Percentiles rank a stretch among this genome's conserved stretches.
phyloP scores from a whole-genome alignment of 2,329 filamentous ascomycete species.

The Exophiala spinifera region DNA sequence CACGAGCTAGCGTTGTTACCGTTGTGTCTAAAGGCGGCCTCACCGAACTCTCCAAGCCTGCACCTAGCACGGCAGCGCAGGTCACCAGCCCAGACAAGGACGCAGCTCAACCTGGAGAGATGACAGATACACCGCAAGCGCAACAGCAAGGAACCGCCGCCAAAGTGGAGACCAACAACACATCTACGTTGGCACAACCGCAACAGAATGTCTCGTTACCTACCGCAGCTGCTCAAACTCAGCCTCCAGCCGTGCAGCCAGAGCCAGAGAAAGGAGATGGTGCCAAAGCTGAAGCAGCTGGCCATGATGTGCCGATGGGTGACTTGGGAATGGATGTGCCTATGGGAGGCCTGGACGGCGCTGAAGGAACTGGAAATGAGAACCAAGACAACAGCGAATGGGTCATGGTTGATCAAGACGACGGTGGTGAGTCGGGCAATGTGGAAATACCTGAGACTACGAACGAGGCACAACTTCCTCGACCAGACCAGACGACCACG shows the following conservation, averaged over 20 bases:
- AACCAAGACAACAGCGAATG: conserved; percentile 62
- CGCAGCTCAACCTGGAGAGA: conserved; percentile 1
- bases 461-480: neutral
- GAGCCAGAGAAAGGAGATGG: neutral
- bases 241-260: conserved; percentile 1
- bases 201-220: neutral
- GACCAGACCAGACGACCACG: neutral
- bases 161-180: conserved; percentile 3
- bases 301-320: conserved; percentile 22
- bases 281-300: conserved; percentile 2
- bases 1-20: conserved; percentile 61
- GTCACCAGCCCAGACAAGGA: conserved; percentile 2
- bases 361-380: conserved; percentile 36
- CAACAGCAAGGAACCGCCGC: conserved; percentile 2
- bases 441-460: conserved; percentile 1
- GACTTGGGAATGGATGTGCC: conserved; percentile 46
- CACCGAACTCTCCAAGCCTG: conserved; percentile 50
- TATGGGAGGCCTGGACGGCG: conserved; percentile 56
- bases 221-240: too few relatives aligned
- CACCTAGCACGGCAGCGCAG: too few relatives aligned
- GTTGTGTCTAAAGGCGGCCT: conserved; percentile 76
- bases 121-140: conserved; percentile 17
- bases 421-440: conserved; percentile 5
- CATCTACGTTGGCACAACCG: neutral
- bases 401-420: conserved; percentile 68